Evolutionary conservation across 768 basidiomycete species (phyloP), one percentile per base, ranked within the genome.

Genomic region (Imleria badia): DNA sequence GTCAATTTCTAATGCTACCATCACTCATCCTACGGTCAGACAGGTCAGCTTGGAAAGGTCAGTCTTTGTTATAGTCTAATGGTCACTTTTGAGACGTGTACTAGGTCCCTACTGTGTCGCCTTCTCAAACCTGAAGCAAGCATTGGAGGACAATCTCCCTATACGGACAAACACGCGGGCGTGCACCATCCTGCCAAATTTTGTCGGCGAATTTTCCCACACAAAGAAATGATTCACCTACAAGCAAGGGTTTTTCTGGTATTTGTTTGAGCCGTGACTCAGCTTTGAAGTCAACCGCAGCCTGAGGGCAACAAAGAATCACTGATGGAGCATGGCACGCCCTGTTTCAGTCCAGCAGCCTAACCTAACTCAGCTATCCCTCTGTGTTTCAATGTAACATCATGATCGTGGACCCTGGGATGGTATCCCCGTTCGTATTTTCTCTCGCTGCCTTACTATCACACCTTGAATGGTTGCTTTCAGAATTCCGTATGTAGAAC

Each of bases 151-250:
- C 71, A 91, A 91, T 71, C 78, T 83, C n/a, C 84, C 94, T 0
- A 94, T 99, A 65, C 82, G 83, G 64, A 99, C 96, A 1, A 81
- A 92, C 55, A 91, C 92, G 2, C 76, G 96, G 55, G 77, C 89
- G 12, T 98, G 94, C 61, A 97, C 95, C 11, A 89, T 99, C 67
- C 78, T 99, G 3, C 96, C 96, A 0, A 94, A 92, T 62, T 98
- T 96, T 63, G 93, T 98, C 45, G 96, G 96, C 48, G 94, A 98
- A 77, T 98, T 98, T 71, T 76, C 93, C 38, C 83, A 86, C 61
- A 98, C 95, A 34, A 86, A 88, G 75, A 94, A 93, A 72, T 82
- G 82, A 51, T 95, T 94, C 71, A 81, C 77, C 31, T 94, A 86
- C 76, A 89, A 84, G 94, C 94, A 68, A 68, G 91, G 84, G 36